Evolutionary conservation across 108 stramenopile species (phyloP).

Genomic region (Fistulifera pelliculosa): DNA sequence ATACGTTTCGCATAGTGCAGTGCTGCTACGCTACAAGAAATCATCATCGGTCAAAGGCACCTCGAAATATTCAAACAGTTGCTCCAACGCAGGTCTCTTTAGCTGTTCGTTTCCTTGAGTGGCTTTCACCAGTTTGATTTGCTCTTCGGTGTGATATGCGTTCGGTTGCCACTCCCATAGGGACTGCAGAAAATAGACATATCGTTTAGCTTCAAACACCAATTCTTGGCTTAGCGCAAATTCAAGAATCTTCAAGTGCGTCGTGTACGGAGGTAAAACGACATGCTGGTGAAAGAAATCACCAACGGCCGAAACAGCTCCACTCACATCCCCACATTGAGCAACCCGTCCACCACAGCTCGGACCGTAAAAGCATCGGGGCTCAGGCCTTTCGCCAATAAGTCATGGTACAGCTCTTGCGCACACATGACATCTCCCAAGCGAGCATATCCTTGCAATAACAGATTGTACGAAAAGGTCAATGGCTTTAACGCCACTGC

Average conservation of each 20-base stretch:
- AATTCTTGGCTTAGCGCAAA: slow-evolving; percentile 56
- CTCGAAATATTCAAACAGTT: slow-evolving; percentile 75
- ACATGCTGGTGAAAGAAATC: slow-evolving; percentile 79
- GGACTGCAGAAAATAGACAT: slow-evolving; percentile 78
- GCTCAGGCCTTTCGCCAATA: slow-evolving; percentile 39
- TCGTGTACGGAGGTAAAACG: slow-evolving; percentile 73
- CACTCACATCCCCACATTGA: slow-evolving; percentile 70
- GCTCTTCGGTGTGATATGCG: slow-evolving; percentile 41
- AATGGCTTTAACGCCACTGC: slow-evolving; percentile 52
- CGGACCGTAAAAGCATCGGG: slow-evolving; percentile 56
- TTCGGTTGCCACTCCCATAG: slow-evolving; percentile 74
- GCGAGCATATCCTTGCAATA: slow-evolving; percentile 57
- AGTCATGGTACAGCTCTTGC: slow-evolving; percentile 48
- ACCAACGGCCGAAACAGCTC: slow-evolving; percentile 48
- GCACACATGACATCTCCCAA: slow-evolving; percentile 52
- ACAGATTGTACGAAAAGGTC: slow-evolving; percentile 53
- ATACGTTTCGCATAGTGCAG: too few species aligned
- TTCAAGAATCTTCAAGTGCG: slow-evolving; percentile 79
- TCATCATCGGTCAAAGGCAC: slow-evolving; percentile 59
- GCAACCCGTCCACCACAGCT: slow-evolving; percentile 56
- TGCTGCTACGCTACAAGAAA: slow-evolving; percentile 38
- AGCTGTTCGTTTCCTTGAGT: slow-evolving; percentile 64
- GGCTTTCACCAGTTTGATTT: slow-evolving; percentile 37
- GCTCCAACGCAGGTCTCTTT: slow-evolving; percentile 54
- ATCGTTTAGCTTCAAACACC: slow-evolving; percentile 74